Conservation (phyloP, 495 filamentous ascomycete species). For the Penicillium longicatenatum region DNA sequence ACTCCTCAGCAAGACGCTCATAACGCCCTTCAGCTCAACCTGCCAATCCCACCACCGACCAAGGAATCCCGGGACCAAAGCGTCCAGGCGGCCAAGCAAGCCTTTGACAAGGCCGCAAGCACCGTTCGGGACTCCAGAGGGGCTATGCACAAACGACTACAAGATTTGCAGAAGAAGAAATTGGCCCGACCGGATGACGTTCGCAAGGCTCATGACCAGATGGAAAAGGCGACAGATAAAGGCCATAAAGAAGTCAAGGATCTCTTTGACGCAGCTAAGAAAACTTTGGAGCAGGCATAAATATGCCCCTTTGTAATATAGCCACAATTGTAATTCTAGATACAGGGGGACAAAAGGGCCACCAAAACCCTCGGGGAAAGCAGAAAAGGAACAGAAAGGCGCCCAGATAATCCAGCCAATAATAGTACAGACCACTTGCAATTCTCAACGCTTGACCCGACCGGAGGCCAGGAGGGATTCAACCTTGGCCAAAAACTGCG, state of each 20-base stretch:
- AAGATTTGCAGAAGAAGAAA: slow-evolving; percentile 59
- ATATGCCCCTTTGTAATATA: slow-evolving; percentile 15
- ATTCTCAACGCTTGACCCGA: slow-evolving; percentile 32
- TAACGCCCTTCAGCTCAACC: slow-evolving; percentile 69
- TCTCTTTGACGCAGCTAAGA: slow-evolving; percentile 66
- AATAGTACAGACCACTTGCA: slow-evolving; percentile 33
- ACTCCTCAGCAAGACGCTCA: slow-evolving; percentile 70
- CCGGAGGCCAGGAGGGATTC: slow-evolving; percentile 40
- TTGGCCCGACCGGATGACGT: slow-evolving; percentile 65
- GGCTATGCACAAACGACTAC: slow-evolving; percentile 63
- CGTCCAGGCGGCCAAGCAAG: slow-evolving; percentile 57
- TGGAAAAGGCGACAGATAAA: slow-evolving; percentile 77
- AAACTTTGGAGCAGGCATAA: slow-evolving; percentile 53
- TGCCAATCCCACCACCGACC: slow-evolving; percentile 69
- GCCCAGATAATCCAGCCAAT: slow-evolving; percentile 17
- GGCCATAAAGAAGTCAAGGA: slow-evolving; percentile 66
- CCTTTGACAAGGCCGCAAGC: slow-evolving; percentile 59
- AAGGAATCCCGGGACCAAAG: slow-evolving; percentile 60
- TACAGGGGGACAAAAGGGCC: slow-evolving; percentile 10
- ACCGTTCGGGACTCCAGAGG: slow-evolving; percentile 57
- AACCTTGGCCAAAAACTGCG: slow-evolving; percentile 45
- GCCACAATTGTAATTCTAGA: slow-evolving; percentile 26
- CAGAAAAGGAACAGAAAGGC: slow-evolving; percentile 11
- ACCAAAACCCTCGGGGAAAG: slow-evolving; percentile 8
- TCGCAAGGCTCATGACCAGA: slow-evolving; percentile 63